Evolutionary conservation across 169 alveolate genomes (phyloP), one percentile per base, ranked within the genome.

Genomic region (Plasmodium relictum): DNA sequence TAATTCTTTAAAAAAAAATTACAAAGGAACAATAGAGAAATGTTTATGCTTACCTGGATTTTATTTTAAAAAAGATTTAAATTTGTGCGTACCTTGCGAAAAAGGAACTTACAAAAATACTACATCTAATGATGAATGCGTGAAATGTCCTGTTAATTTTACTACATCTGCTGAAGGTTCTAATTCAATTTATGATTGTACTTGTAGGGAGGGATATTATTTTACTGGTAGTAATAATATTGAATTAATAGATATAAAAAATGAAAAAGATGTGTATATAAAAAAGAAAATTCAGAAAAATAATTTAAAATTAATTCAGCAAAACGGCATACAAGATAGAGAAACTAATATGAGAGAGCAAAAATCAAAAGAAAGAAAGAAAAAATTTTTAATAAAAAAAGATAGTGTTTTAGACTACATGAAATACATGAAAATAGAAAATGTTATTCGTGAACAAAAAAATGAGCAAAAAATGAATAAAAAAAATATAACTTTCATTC

Each of bases 151-250:
- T 24, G 89, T 88, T 6, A 89, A 73, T 76, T 88, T 94, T 73
- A 86, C 92, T 42, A 94, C 96, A 0, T 58, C 71, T 37, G 52
- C 71, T 14, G 90, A 74, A 41, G 93, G 92, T 6, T 87, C 96
- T 9, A 92, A 31, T 74, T 74, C 89, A 50, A 50, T 88, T n/a
- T 85, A 94, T 26, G 95, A 92, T 58, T 94, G 96, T 65, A 94
- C 94, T 24, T 94, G 96, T 76, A 85, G 92, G 44, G 94, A 92
- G n/a, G 95, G 95, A n/a, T 80, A 94, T 78, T 94, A 91, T 54
- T 83, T 83, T 83, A 16, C 31, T 10, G 72, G 85, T 31, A 31
- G 14, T 26, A 68, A 52, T 37, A 39, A n/a, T 16, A 62, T 83
- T 42, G 12, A 66, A 41, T 42, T 70, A 56, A 62, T 68, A 10